Evolutionary conservation across 2,329 filamentous ascomycete genomes (phyloP), one percentile per base, ranked within the genome.

Genomic region (Calonectria honghensis): DNA sequence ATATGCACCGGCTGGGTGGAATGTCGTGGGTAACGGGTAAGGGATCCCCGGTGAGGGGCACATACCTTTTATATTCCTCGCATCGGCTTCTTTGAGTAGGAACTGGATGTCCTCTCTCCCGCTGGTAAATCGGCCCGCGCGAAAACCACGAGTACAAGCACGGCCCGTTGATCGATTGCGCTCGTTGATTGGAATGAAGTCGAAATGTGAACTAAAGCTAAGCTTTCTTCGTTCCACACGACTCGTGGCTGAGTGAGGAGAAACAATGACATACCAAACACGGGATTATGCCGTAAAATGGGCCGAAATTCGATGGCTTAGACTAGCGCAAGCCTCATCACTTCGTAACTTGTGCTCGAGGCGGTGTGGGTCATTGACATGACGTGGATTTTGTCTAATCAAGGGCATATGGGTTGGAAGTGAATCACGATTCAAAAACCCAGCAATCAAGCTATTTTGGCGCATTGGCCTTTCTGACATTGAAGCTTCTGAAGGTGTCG

Each of bases 221-320:
- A 31, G 50, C 16, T 9, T 45, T 45, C 41, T 18, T 3, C 4
- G 41, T 45, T n/a, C n/a, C 41, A 45, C 41, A 45, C 16, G 50
- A 31, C 24, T 3, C 27, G 27, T 29, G 24, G 11, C 24, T 18
- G 14, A 16, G 4, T 18, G 6, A 29, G 50, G 11, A 52, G 50
- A 52, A 31, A 52, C 50, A 52, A 31, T 29, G 24, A 29, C 50
- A 52, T 31, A 5, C 50, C 50, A 2, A 24, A 52, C 20, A 27
- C 24, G n/a, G n/a, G 50, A 52, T 52, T 52, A 14, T 27, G 5
- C 50, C 50, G 50, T 27, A 52, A 54, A 54, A 54, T 31, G 51
- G 27, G 51, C 51, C 51, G 51, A 54, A 54, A 29, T 29, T 14
- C 13, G 31, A 16, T 54, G n/a, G n/a, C 27, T 54, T 54, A 4